Conservation (phyloP, 352 stramenopile genomes). For the Phytophthora fragariaefolia region DNA sequence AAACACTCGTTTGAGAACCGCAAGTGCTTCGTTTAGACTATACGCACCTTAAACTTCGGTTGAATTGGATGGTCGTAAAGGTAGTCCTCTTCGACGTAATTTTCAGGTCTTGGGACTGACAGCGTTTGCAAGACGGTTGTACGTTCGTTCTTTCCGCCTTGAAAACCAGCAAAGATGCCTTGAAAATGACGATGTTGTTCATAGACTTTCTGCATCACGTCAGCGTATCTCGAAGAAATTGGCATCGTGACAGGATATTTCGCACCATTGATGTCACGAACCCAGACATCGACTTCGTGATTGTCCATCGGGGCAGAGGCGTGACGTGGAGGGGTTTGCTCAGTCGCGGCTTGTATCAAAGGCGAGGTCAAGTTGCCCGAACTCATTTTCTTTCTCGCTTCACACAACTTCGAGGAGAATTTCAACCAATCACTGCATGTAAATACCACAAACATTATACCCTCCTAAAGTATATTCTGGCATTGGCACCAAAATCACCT, state of each 20-base stretch:
- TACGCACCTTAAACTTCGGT: constrained; percentile 10
- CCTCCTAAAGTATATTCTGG: too few relatives aligned
- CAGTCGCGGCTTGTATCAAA: too few relatives aligned
- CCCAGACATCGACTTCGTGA: constrained; percentile 1
- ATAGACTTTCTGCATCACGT: neutral
- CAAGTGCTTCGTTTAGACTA: neutral
- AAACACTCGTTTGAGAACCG: constrained; percentile 1
- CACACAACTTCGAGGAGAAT: too few relatives aligned
- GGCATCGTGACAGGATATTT: neutral
- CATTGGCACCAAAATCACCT: too few relatives aligned
- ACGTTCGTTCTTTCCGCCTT: neutral
- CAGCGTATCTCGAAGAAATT: neutral
- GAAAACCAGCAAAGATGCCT: neutral
- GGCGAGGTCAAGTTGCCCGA: too few relatives aligned
- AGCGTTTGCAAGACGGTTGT: neutral
- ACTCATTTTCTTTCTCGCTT: too few relatives aligned
- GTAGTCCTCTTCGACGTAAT: neutral
- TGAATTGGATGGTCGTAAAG: neutral
- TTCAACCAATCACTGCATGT: too few relatives aligned
- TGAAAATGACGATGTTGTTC: neutral
- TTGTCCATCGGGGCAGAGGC: neutral
- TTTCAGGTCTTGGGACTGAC: too few relatives aligned
- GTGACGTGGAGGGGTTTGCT: too few relatives aligned
- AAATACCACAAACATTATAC: too few relatives aligned
- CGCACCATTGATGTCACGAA: constrained; percentile 1